Evolutionary conservation across 768 basidiomycete genomes (phyloP).

Genomic region (Leccinellum luteum): DNA sequence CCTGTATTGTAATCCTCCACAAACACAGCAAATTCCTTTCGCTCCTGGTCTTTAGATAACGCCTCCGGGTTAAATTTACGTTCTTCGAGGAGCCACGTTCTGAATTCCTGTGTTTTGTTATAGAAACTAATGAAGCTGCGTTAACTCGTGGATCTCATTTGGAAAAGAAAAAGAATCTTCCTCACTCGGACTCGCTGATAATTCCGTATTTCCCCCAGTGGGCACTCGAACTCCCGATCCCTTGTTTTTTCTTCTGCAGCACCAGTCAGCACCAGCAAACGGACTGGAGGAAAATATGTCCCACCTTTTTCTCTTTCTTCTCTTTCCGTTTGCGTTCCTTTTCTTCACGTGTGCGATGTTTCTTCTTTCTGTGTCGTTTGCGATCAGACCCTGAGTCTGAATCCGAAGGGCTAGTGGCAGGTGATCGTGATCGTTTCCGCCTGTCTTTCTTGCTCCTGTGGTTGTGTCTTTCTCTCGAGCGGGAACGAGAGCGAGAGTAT

Average conservation of each 20-base stretch:
- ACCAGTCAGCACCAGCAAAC: background rate
- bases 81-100: constrained; percentile 92
- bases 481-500: constrained; percentile 30
- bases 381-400: constrained; percentile 31
- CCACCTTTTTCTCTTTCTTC: constrained; percentile 71
- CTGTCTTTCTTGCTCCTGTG: constrained; percentile 26
- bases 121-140: constrained; percentile 55
- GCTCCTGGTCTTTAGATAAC: constrained; percentile 78
- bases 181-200: constrained; percentile 83
- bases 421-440: constrained; percentile 35
- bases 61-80: constrained; percentile 89
- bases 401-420: constrained; percentile 42
- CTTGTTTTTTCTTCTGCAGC: constrained; percentile 57
- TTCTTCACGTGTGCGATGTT: constrained; percentile 44
- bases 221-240: constrained; percentile 40
- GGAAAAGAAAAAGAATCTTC: background rate
- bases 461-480: constrained; percentile 31
- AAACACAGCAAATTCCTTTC: constrained; percentile 81
- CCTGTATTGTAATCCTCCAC: constrained; percentile 86
- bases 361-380: constrained; percentile 44
- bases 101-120: constrained; percentile 81
- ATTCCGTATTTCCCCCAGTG: constrained; percentile 93
- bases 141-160: constrained; percentile 12
- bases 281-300: constrained; percentile 5
- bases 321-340: constrained; percentile 57